These are phyloP conservation scores for Kalmusia sp. DNA, from an alignment of 2,329 filamentous ascomycete species.

Conservation along the genomic window DNA sequence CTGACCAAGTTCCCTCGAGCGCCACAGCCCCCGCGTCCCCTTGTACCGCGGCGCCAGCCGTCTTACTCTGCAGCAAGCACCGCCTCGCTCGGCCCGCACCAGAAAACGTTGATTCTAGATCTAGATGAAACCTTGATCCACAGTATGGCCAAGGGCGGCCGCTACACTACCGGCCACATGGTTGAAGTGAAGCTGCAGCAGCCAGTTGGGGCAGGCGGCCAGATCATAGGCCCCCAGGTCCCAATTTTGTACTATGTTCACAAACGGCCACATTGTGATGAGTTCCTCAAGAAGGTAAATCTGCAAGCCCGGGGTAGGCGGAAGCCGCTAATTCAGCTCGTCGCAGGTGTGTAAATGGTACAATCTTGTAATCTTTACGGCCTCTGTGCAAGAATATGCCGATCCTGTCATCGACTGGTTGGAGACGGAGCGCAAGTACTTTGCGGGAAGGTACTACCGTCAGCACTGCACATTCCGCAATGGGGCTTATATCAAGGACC, in stretches of 20 bases:
- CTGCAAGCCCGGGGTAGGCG: constrained; percentile 6
- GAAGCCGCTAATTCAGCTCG: constrained; percentile 21
- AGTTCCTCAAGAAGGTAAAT: constrained; percentile 83
- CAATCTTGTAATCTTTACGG: constrained; percentile 95
- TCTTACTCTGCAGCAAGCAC: constrained; percentile 70
- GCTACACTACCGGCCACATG: constrained; percentile 98
- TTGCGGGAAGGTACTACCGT: constrained; percentile 90
- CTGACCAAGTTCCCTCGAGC: constrained; percentile 91
- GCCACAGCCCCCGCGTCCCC: constrained; percentile 84
- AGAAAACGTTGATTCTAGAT: constrained; percentile 95
- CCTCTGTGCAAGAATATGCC: constrained; percentile 97
- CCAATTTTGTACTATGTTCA: constrained; percentile 99
- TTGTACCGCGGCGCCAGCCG: constrained; percentile 87
- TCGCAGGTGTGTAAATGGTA: constrained; percentile 91
- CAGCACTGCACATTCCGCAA: constrained; percentile 97
- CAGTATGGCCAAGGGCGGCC: constrained; percentile 94
- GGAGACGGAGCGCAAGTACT: constrained; percentile 95
- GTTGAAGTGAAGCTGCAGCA: constrained; percentile 92
- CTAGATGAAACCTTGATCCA: constrained; percentile 98
- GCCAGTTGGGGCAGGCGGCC: constrained; percentile 70
- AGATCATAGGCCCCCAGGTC: constrained; percentile 81
- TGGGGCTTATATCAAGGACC: constrained; percentile 96
- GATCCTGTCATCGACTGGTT: constrained; percentile 99
- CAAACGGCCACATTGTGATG: constrained; percentile 95
- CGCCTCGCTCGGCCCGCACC: constrained; percentile 52